Conservation (phyloP, 2,329 filamentous ascomycete species). For the Calonectria fujianensis region DNA sequence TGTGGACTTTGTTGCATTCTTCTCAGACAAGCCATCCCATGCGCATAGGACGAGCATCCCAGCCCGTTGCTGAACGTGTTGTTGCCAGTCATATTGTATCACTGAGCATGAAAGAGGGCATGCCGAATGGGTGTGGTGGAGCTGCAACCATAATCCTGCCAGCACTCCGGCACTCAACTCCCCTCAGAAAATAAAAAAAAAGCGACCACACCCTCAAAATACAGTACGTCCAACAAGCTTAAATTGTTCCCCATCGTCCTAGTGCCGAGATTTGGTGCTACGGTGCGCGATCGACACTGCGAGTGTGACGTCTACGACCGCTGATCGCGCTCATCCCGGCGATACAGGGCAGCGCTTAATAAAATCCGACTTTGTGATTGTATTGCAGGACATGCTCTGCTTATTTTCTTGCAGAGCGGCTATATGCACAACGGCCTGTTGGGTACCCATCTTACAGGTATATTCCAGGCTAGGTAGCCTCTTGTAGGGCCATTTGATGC, state of each 20-base stretch:
- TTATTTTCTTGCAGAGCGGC: not conserved
- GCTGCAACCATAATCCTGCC: conserved; percentile 1
- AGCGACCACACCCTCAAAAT: not conserved
- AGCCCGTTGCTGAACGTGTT: too few species aligned
- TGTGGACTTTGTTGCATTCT: not conserved
- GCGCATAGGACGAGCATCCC: not conserved
- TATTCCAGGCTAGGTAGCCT: not conserved
- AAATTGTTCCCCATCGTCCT: conserved; percentile 11
- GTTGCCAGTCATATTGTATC: not conserved
- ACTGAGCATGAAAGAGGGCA: not conserved
- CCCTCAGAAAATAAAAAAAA: not conserved
- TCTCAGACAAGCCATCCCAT: not conserved
- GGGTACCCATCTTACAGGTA: not conserved
- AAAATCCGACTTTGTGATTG: not conserved
- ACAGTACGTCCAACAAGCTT: conserved; percentile 5
- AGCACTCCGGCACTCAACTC: not conserved
- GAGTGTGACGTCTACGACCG: conserved; percentile 27
- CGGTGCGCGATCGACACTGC: conserved; percentile 35
- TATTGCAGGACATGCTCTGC: not conserved
- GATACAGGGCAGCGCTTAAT: not conserved
- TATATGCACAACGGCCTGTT: not conserved
- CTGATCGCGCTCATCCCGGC: not conserved
- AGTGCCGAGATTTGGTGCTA: conserved; percentile 30
- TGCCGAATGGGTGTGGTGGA: conserved; percentile 1
- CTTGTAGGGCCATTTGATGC: not conserved